Evolutionary conservation across 2,329 filamentous ascomycete species (phyloP), one percentile per base, ranked within the genome.

Genomic region (Aureobasidium subglaciale): DNA sequence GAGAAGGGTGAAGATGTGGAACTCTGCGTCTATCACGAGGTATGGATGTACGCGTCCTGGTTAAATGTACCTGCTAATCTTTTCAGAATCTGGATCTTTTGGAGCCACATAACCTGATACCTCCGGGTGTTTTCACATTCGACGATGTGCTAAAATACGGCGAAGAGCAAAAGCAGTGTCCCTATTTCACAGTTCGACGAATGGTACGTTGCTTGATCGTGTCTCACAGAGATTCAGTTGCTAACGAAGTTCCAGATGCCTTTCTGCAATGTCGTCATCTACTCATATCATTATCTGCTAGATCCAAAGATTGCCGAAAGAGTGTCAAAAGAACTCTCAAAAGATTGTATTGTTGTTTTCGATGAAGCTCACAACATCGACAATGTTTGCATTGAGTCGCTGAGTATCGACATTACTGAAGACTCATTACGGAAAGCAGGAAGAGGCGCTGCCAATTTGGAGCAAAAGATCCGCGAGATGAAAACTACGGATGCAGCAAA

Each of bases 361-460:
- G 93, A 99, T 66, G 93, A 99, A 71, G 93, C 93, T 13, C 93
- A 99, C 75, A 99, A 99, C 67, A 99, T 99, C 63, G 93, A 99
- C 78, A 99, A 99, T 68, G 93, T 99, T 58, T 99, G 95, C 69
- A 99, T 99, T 62, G 93, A 99, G 68, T 92, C 93, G 2, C 75
- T 97, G 11, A 99, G 93, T 67, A 97, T 96, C 38, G 93, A 99
- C 65, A 82, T 99, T 56, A 97, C 92, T 0, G 91, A 99, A 67
- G 93, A 97, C 63, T 96, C 92, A 0, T 71, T 99, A 53, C 83
- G 91, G 20, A 95, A 90, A 72, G 93, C 93, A 18, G 91, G 90
- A 1, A 81, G 90, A 61, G 93, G 93, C 5, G 95, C 92, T 11
- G 86, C 86, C 61, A 97, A 95, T 62, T 77, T 99, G 1, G 93